A percentile compares a stretch with the other conserved stretches of the same genome.
Evolutionary conservation across 345 rosid genomes (phyloP).

Genomic region (Bruguiera parviflora): DNA sequence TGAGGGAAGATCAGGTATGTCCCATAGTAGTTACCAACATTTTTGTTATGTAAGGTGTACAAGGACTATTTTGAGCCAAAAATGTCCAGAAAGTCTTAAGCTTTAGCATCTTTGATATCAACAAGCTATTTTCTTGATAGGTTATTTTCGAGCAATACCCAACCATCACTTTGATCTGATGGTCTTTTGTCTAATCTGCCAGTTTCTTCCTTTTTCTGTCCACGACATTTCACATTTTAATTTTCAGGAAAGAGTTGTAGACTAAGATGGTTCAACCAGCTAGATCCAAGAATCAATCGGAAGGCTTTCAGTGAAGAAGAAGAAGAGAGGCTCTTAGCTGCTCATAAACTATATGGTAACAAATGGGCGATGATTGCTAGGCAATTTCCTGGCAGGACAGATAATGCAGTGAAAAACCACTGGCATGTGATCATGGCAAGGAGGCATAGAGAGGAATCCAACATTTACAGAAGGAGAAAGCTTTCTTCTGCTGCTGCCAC

Average conservation of each 20-base stretch:
- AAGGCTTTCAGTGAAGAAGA: slow-evolving; percentile 76
- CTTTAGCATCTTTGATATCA: background rate
- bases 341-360: slow-evolving; percentile 74
- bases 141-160: background rate
- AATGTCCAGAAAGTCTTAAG: background rate
- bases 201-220: background rate
- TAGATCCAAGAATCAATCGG: slow-evolving; percentile 85
- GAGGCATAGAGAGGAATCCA: slow-evolving; percentile 64
- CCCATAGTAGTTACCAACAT: background rate
- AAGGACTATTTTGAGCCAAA: background rate
- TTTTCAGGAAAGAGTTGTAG: slow-evolving; percentile 89
- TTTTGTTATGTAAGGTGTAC: background rate
- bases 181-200: background rate
- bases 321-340: slow-evolving; percentile 65
- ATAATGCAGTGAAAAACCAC: slow-evolving; percentile 93
- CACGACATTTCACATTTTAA: background rate
- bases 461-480: slow-evolving; percentile 44
- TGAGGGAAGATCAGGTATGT: slow-evolving; percentile 81
- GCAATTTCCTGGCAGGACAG: slow-evolving; percentile 84
- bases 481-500: slow-evolving; percentile 27
- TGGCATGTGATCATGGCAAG: slow-evolving; percentile 98
- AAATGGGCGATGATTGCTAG: slow-evolving; percentile 93
- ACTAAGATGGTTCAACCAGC: slow-evolving; percentile 90
- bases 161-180: background rate
- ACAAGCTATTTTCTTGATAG: background rate